Evolutionary conservation across 2,329 filamentous ascomycete genomes (phyloP).

Genomic region (Fusarium phyllophilum): DNA sequence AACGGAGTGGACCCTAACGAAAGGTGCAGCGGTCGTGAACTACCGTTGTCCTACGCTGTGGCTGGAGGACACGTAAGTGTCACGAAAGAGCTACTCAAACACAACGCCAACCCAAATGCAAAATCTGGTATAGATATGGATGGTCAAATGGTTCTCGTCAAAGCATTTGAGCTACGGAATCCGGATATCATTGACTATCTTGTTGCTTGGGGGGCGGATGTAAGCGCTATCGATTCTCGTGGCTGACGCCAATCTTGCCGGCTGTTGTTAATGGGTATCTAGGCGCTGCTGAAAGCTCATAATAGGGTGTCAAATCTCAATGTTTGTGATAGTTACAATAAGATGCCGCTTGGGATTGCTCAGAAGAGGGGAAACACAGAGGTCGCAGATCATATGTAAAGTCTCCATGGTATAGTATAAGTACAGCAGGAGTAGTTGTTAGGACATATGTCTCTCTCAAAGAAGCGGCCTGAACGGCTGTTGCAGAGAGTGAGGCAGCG

Average conservation of each 20-base stretch:
- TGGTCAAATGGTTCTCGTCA: background rate
- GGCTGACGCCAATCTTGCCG: rapidly evolving
- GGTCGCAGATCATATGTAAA: background rate
- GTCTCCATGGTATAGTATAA: rapidly evolving
- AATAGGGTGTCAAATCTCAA: background rate
- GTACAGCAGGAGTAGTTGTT: background rate
- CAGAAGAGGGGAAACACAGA: background rate
- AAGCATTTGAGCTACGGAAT: background rate
- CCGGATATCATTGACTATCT: rapidly evolving
- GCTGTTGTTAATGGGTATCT: rapidly evolving
- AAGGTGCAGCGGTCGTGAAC: background rate
- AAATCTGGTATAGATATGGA: background rate
- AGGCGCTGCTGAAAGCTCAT: background rate
- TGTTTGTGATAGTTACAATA: background rate
- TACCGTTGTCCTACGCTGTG: background rate
- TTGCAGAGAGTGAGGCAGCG: no score
- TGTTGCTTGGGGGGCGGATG: background rate
- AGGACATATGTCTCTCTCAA: background rate
- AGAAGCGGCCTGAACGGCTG: background rate
- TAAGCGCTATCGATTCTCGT: rapidly evolving
- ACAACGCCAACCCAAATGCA: background rate
- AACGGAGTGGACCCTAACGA: background rate
- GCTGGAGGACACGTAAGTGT: rapidly evolving
- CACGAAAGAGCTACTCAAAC: background rate
- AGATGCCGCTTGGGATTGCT: background rate